phyloP scores from a whole-genome alignment of 2,329 filamentous ascomycete species.

The Metarhizium sp. region DNA sequence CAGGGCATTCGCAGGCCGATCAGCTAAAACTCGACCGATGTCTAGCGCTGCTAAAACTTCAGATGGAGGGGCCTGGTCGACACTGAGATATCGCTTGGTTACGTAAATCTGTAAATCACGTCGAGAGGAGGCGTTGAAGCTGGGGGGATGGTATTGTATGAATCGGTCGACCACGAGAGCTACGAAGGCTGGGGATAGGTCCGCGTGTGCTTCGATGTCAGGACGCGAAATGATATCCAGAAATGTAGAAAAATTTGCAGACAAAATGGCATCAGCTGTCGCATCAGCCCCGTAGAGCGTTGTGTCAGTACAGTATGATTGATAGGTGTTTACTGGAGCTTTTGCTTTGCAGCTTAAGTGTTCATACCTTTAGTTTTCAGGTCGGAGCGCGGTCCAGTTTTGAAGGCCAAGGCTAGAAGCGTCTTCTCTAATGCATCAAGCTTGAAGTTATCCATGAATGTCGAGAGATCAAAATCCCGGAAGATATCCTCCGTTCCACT shows the following conservation, averaged over 20 bases:
- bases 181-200: constrained; percentile 60
- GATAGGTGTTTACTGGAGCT: background rate
- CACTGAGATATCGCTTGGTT: constrained; percentile 56
- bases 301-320: background rate
- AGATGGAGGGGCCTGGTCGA: constrained; percentile 56
- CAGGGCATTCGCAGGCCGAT: constrained; percentile 46
- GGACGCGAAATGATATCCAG: constrained; percentile 64
- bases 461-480: constrained; percentile 90
- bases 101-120: constrained; percentile 60
- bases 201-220: constrained; percentile 53
- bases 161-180: constrained; percentile 77
- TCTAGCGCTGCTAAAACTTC: constrained; percentile 63
- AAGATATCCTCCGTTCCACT: constrained; percentile 86
- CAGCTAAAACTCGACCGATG: constrained; percentile 55
- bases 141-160: constrained; percentile 76
- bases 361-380: constrained; percentile 77
- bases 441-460: constrained; percentile 94
- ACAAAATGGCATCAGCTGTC: constrained; percentile 80
- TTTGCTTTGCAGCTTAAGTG: background rate
- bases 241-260: constrained; percentile 69
- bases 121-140: constrained; percentile 68
- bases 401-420: constrained; percentile 80
- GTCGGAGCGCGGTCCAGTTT: constrained; percentile 69
- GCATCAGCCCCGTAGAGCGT: background rate
- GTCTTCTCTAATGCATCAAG: constrained; percentile 83